Percentiles rank a stretch among this genome's conserved stretches.
phyloP scores from a whole-genome alignment of 345 rosid genomes.

The Dovyalis caffra region DNA sequence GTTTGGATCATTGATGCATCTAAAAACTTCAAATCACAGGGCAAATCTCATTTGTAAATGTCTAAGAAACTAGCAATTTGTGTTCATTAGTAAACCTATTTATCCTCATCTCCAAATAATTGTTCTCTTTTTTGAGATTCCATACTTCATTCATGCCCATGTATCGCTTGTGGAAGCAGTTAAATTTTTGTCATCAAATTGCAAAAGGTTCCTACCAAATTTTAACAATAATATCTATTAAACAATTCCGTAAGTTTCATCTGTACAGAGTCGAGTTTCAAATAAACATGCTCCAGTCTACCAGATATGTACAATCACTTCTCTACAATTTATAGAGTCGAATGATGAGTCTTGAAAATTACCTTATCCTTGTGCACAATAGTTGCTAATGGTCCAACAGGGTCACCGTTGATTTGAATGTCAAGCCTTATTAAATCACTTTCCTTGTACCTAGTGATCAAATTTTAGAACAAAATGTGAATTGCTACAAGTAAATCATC shows the following conservation, averaged over 20 bases:
- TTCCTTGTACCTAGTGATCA: slow-evolving; percentile 66
- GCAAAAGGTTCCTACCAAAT: neutral
- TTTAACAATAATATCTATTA: neutral
- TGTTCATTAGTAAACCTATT: neutral
- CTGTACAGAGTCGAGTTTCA: neutral
- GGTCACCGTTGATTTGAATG: slow-evolving; percentile 78
- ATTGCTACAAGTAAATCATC: neutral
- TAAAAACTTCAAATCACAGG: neutral
- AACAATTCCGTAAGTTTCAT: neutral
- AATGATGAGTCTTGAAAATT: slow-evolving; percentile 5
- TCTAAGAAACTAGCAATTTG: neutral
- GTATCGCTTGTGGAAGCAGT: neutral
- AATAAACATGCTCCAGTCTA: neutral
- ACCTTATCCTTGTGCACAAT: slow-evolving; percentile 97
- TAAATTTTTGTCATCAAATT: neutral
- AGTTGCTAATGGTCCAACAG: slow-evolving; percentile 87
- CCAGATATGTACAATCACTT: neutral
- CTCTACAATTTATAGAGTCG: neutral
- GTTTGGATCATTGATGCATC: neutral
- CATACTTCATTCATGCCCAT: neutral
- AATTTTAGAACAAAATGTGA: slow-evolving; percentile 17
- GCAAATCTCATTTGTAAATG: neutral
- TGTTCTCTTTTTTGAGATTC: neutral
- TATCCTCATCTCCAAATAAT: neutral
- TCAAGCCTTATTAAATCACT: slow-evolving; percentile 86